Base-by-base conservation (phyloP, 23 red algal genomes). In the Gracilaria gracilis region DNA sequence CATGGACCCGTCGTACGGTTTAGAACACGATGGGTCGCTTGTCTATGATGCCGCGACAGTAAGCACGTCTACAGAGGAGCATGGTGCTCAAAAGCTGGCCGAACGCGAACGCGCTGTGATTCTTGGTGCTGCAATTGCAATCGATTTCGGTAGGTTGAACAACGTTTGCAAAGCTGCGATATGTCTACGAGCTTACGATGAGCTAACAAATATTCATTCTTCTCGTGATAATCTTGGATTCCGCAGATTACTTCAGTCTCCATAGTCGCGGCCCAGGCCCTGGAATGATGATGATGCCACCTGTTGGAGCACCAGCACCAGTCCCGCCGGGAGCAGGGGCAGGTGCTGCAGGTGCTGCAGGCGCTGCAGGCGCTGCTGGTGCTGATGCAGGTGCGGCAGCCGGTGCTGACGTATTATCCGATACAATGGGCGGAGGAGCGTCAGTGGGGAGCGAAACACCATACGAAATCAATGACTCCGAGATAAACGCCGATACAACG, bases 181-280 rank as follows among this genome's bases (percentile, higher is more conserved):
- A 17, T 54, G 13, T 8, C 33, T 24, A 54, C 46, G 21, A 54
- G 39, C 47, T 46, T 32, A 58, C 39, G n/a, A n/a, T n/a, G 36
- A 79, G 12, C 40, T 70, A 34, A 70, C 32, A 3, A 31, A 19
- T 9, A 31, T 79, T 20, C n/a, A n/a, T n/a, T 38, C 4, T 47
- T 49, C 7, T 5, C 50, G 75, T 33, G 4, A 38, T 21, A 8
- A 46, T 49, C 5, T 46, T 1, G 12, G 9, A 0, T 0, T 25
- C 9, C 1, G 9, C 34, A 89, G 85, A 99, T 84, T 99, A 99
- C 57, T 99, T 99, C 78, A 96, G 93, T 19, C 61, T 99, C 15
- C 97, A 99, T 75, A 91, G 84, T 59, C 75, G 93, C 19, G 84
- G 93, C 12, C 85, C 48, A 28, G 71, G 71, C 20, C 71, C 87